phyloP scores from a whole-genome alignment of 495 filamentous ascomycete genomes.

The Aspergillus bridgeri region DNA sequence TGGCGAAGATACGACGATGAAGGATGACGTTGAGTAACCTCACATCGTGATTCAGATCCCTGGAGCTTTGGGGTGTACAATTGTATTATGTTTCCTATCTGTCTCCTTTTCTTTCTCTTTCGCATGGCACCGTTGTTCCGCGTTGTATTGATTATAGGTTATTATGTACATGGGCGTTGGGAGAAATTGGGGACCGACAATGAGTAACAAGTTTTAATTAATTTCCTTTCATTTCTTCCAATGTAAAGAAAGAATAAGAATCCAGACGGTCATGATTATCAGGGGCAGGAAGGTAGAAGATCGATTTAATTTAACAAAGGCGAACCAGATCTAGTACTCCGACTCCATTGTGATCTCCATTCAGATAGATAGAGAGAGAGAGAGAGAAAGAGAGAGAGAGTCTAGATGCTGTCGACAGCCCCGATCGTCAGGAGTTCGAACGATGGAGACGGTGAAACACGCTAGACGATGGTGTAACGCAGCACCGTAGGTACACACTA shows the following conservation, averaged over 20 bases:
- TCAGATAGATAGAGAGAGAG: not conserved
- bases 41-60: not conserved
- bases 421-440: slow-evolving; percentile 22
- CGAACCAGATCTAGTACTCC: not conserved
- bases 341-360: not conserved
- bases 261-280: too few species aligned
- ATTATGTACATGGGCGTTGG: slow-evolving; percentile 6
- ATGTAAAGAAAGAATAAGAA: too few species aligned
- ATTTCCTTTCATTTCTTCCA: too few species aligned
- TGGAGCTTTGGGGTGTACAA: not conserved
- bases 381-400: not conserved
- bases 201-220: too few species aligned
- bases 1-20: slow-evolving; percentile 23
- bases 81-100: not conserved
- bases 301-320: not conserved
- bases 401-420: slow-evolving; percentile 8
- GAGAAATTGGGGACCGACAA: not conserved
- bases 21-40: slow-evolving; percentile 15
- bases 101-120: not conserved
- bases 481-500: too few species aligned
- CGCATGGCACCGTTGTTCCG: not conserved
- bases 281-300: not conserved
- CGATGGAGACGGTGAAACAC: slow-evolving; percentile 9
- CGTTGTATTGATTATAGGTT: not conserved
- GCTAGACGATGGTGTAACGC: not conserved